Conservation (phyloP, 352 stramenopile genomes). For the Phytophthora sansomeana region DNA sequence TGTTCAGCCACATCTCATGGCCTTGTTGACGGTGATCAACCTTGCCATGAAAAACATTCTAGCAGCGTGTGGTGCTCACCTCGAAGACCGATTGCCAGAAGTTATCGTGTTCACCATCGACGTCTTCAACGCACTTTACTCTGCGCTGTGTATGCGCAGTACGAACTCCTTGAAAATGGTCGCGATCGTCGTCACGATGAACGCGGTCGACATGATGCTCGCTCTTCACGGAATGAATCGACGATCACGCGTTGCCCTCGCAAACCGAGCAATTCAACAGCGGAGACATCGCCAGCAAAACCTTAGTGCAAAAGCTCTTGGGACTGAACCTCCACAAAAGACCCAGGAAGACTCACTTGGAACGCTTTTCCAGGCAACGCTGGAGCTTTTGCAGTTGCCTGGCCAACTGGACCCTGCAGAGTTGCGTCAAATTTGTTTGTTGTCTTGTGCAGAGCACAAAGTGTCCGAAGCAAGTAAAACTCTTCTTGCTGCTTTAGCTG, state of each 20-base stretch:
- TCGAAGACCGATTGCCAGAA: slow-evolving; percentile 41
- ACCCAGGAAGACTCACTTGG: slow-evolving; percentile 23
- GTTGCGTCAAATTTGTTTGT: slow-evolving; percentile 41
- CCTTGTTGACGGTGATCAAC: slow-evolving; percentile 45
- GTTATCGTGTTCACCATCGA: slow-evolving; percentile 50
- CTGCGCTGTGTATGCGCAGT: slow-evolving; percentile 39
- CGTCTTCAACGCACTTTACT: slow-evolving; percentile 53
- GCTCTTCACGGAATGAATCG: slow-evolving; percentile 36
- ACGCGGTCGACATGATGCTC: slow-evolving; percentile 23
- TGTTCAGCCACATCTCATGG: slow-evolving; percentile 28
- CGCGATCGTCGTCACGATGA: slow-evolving; percentile 24
- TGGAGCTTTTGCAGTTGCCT: slow-evolving; percentile 35
- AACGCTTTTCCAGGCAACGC: slow-evolving; percentile 32
- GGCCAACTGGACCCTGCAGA: slow-evolving; percentile 42
- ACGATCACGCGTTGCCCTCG: slow-evolving; percentile 20
- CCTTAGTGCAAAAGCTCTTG: slow-evolving; percentile 7
- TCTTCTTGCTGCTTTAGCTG: slow-evolving; percentile 32
- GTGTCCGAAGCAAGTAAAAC: slow-evolving; percentile 25
- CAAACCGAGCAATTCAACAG: slow-evolving; percentile 20
- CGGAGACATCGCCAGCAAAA: slow-evolving; percentile 12
- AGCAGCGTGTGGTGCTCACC: slow-evolving; percentile 32
- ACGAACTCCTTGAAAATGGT: slow-evolving; percentile 41
- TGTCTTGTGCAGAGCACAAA: slow-evolving; percentile 40
- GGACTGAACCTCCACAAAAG: not conserved
- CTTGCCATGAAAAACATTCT: slow-evolving; percentile 39